Evolutionary conservation across 2,329 filamentous ascomycete genomes (phyloP), one percentile per base, ranked within the genome.

Genomic region (Hysterium pulicare): DNA sequence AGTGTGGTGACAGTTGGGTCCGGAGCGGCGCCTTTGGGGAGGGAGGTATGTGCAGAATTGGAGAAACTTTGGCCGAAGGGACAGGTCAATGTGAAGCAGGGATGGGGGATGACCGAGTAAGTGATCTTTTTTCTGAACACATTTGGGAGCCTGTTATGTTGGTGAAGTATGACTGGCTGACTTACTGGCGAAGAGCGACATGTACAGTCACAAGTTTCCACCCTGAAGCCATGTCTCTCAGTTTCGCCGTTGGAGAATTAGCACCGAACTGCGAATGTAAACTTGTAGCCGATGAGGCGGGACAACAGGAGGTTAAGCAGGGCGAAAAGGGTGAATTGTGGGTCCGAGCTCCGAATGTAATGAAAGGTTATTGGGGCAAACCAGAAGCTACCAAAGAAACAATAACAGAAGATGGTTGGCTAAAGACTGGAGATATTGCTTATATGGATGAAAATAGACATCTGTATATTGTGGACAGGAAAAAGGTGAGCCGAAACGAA

Each of bases 341-440:
- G 80, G 72, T 91, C 5, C 74, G 78, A 1, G 85, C 79, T 0
- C 87, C 86, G 2, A 87, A 81, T 24, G 69, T 91, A 33, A 84
- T 89, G 77, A 81, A 79, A 46, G 83, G 85, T 5, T 94, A 94
- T 65, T 91, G 86, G 83, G 72, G 75, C 33, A 87, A 84, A 46
- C 76, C 79, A 0, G 72, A 79, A 33, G 86, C 96, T 72, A 95
- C 89, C 28, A 67, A 73, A 58, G 85, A 86, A 62, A 77, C 86
- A 4, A 78, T 91, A 50, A 90, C 87, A 1, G 67, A 81, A 3
- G 93, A 95, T 58, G 89, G 89, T 38, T 97, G 93, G 93, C 97
- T 97, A 79, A 91, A 86, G 78, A 95, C 90, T 13, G 91, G 91
- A 47, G 91, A 97, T 60, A 93, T 97, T 65, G 91, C 91, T 58